These are phyloP conservation scores for Stylosanthes scabra DNA, from an alignment of 331 rosid species.

Conservation along the genomic window DNA sequence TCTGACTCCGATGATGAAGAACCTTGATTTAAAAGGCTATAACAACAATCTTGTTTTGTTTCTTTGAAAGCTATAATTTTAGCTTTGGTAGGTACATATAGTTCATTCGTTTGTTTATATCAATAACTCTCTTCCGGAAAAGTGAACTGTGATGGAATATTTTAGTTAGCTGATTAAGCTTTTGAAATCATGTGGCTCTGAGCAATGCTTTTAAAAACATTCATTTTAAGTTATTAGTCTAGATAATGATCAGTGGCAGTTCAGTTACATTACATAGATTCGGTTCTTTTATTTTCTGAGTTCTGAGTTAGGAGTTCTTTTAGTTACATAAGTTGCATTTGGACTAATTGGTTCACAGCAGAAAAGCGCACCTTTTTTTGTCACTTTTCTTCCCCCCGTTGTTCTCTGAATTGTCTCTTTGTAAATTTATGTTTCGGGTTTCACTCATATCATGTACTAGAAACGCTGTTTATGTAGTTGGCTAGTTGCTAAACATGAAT, in stretches of 20 bases:
- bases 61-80: slow-evolving; percentile 24
- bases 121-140: slow-evolving; percentile 43
- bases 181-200: background rate
- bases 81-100: slow-evolving; percentile 37
- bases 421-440: background rate
- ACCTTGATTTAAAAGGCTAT: slow-evolving; percentile 28
- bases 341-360: too few species aligned
- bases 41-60: slow-evolving; percentile 32
- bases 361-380: background rate
- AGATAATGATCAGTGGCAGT: background rate
- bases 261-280: background rate
- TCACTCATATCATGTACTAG: background rate
- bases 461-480: background rate
- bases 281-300: background rate
- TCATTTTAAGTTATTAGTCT: slow-evolving; percentile 1
- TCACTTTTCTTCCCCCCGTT: background rate
- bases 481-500: background rate
- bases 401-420: background rate
- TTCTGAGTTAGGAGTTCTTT: background rate
- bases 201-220: background rate
- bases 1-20: slow-evolving; percentile 20
- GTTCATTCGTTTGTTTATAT: slow-evolving; percentile 44
- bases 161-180: slow-evolving; percentile 32
- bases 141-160: slow-evolving; percentile 4
- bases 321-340: background rate